Evolutionary conservation across 495 filamentous ascomycete species (phyloP).

Genomic region (Penicillium turbatum): DNA sequence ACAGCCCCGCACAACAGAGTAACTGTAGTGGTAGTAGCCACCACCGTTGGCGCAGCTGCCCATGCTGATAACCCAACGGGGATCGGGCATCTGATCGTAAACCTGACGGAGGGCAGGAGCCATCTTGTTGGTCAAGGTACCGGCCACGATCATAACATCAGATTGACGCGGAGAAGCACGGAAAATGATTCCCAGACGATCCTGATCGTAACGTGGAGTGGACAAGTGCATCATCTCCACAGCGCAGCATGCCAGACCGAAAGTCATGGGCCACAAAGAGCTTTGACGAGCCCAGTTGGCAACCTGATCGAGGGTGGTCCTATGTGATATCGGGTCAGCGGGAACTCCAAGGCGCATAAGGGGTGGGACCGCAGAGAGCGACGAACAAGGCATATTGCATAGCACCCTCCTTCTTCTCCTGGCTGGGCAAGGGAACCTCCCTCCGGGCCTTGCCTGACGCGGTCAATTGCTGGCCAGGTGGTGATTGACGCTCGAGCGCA

Average conservation of each 20-base stretch:
- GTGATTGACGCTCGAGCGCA: slow-evolving; percentile 44
- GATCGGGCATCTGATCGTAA: slow-evolving; percentile 98
- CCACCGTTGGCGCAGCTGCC: slow-evolving; percentile 93
- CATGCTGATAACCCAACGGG: slow-evolving; percentile 94
- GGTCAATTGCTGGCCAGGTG: slow-evolving; percentile 36
- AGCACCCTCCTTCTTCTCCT: slow-evolving; percentile 89
- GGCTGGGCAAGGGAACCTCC: slow-evolving; percentile 83
- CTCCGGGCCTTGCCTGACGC: slow-evolving; percentile 51
- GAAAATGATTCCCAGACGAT: slow-evolving; percentile 95
- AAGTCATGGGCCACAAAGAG: slow-evolving; percentile 97
- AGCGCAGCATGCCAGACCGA: slow-evolving; percentile 94
- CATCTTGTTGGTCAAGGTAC: slow-evolving; percentile 98
- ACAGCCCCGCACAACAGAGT: slow-evolving; percentile 86
- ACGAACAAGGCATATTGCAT: slow-evolving; percentile 97
- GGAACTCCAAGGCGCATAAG: background rate
- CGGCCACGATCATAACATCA: slow-evolving; percentile 97
- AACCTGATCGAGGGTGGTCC: slow-evolving; percentile 86
- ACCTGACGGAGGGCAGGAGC: slow-evolving; percentile 90
- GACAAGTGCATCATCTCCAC: slow-evolving; percentile 99
- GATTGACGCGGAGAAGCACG: slow-evolving; percentile 91
- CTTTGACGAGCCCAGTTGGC: slow-evolving; percentile 93
- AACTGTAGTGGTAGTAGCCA: slow-evolving; percentile 97
- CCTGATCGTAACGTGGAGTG: slow-evolving; percentile 93
- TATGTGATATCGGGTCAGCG: slow-evolving; percentile 30
- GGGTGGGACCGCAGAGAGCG: background rate